Base-by-base conservation (phyloP, 2,329 filamentous ascomycete genomes). In the Torrubiella hemipterigena region DNA sequence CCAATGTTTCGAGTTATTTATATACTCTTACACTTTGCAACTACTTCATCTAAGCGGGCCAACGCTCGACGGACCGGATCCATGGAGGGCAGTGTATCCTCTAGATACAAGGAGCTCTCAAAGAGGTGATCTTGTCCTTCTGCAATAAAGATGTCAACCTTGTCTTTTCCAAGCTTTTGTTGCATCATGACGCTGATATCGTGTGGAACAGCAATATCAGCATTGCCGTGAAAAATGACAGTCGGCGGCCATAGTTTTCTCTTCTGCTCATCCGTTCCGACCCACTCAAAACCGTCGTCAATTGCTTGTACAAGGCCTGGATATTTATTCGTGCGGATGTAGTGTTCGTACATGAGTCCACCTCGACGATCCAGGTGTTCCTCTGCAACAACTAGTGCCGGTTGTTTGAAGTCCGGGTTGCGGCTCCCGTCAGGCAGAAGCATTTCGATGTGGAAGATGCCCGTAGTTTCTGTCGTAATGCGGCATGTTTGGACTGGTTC, bases 241-340 rank as follows among this genome's bases (percentile, higher is more conserved):
- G 53, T 56, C 8, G 39, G 33, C 13, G 54, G 54, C 54, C 53
- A 58, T 3, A 30, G 29, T 2, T 30, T 35, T 11, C 38, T 30
- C 25, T 37, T 42, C n/a, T 35, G 33, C 7, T 25, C 30, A 0
- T 38, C 11, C 9, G 34, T 27, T 10, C 31, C 29, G 2, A 46
- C 42, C 52, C 50, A 55, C 7, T 46, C 42, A n/a, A 48, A 53
- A 1, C 52, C 54, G 2, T 35, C 39, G 22, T 58, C 53, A 7
- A 51, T 34, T 6, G 40, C 35, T 2, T 44, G 49, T 4, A 54
- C 38, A 7, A 56, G 30, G 4, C 34, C 32, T 3, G 42, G 26
- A 36, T 45, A 56, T 6, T 31, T 30, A 26, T 56, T 57, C 6
- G 44, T 42, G 37, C 54, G 38, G 12, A 49, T 44, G 29, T 47